Percentiles rank a stretch among this genome's conserved stretches.
Evolutionary conservation across 371 early-diverging fungal species (phyloP).

Genomic region (Mortierella sp.): DNA sequence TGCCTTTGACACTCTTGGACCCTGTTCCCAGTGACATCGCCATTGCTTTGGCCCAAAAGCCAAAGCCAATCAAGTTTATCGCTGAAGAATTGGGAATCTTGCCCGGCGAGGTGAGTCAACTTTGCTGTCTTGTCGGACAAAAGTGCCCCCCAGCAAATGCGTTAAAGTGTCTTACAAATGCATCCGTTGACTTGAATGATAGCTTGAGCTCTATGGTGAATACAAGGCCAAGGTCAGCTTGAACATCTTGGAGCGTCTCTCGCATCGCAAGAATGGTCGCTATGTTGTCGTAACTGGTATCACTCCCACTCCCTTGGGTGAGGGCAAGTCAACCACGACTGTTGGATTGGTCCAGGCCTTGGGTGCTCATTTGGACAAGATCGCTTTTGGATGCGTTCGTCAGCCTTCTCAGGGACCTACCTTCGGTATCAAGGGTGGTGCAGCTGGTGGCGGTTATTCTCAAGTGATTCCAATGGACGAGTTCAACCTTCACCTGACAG

Average conservation of each 20-base stretch:
- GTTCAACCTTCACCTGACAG: conserved; percentile 97
- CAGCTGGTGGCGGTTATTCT: conserved; percentile 97
- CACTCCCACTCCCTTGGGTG: conserved; percentile 97
- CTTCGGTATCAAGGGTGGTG: conserved; percentile 98
- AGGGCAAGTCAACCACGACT: conserved; percentile 97
- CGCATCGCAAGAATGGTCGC: conserved; percentile 82
- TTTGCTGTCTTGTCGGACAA: too few species aligned
- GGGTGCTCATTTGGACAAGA: conserved; percentile 89
- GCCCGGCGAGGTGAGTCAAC: conserved; percentile 66
- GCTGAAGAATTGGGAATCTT: conserved; percentile 85
- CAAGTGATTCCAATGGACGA: conserved; percentile 99
- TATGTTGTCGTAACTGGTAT: conserved; percentile 97
- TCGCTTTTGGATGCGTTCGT: conserved; percentile 94
- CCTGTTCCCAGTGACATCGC: conserved; percentile 92
- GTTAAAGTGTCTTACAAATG: not conserved
- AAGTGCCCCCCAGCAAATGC: too few species aligned
- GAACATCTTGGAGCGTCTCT: conserved; percentile 84
- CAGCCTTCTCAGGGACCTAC: conserved; percentile 98
- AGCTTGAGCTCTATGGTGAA: conserved; percentile 90
- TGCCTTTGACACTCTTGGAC: conserved; percentile 33
- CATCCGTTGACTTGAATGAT: not conserved
- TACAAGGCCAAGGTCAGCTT: conserved; percentile 92
- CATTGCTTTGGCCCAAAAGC: conserved; percentile 88
- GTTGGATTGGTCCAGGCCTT: conserved; percentile 95
- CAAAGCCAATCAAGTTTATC: conserved; percentile 83